A percentile compares a stretch with the other conserved stretches of the same genome.
phyloP scores from a whole-genome alignment of 805 yeast species.

The Saturnispora quitensis region DNA sequence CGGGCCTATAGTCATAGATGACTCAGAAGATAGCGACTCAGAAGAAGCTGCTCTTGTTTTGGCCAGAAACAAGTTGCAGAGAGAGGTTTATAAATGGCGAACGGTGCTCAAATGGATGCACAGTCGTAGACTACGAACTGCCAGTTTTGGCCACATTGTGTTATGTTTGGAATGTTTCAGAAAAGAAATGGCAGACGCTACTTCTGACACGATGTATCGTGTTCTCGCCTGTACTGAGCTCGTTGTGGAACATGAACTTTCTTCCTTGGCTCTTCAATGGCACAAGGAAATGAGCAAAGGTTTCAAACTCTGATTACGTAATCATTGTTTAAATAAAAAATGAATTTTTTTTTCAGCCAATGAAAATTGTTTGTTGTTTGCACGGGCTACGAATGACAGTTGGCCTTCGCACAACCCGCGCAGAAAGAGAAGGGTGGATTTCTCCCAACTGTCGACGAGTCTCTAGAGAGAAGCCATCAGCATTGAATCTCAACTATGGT shows the following conservation, averaged over 20 bases:
- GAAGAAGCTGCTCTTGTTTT: neutral
- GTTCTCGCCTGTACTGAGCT: neutral
- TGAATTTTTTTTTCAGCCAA: neutral
- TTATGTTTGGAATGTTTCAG: conserved; percentile 21
- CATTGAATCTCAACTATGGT: conserved; percentile 19
- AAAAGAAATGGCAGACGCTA: conserved; percentile 6
- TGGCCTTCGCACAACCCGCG: neutral
- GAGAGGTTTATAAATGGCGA: neutral
- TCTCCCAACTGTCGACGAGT: conserved; percentile 2
- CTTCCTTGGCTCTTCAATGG: neutral
- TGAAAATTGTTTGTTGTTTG: neutral
- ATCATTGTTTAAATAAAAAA: neutral
- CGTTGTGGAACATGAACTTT: neutral
- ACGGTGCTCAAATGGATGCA: conserved; percentile 15
- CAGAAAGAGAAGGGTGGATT: neutral
- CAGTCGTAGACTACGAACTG: conserved; percentile 16
- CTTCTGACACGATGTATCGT: neutral
- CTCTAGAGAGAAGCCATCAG: neutral
- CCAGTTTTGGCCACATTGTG: conserved; percentile 20
- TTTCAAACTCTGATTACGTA: neutral
- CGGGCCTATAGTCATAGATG: neutral
- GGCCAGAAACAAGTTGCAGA: neutral
- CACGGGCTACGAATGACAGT: neutral
- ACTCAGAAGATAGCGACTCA: conserved; percentile 4
- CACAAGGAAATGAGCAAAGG: neutral